Percentiles rank a stretch among this genome's conserved stretches.
Evolutionary conservation across 1,284 basidiomycete species (phyloP).

Genomic region (Rhodotorula sp.): DNA sequence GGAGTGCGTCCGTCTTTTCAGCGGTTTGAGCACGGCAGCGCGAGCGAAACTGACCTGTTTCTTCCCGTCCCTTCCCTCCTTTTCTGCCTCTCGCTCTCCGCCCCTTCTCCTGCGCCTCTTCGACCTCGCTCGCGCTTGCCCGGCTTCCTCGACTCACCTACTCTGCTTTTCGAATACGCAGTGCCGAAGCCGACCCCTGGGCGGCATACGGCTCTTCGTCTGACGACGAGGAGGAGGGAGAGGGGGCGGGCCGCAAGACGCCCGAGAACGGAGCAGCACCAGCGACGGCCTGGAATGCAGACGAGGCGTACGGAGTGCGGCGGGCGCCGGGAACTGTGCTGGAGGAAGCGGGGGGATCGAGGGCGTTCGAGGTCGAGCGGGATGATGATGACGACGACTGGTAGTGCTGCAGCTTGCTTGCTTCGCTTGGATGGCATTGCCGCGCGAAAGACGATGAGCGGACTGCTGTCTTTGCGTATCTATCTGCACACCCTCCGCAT

Average conservation of each 20-base stretch:
- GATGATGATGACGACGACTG: conserved; percentile 2
- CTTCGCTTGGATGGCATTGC: too few species aligned
- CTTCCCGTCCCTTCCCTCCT: background rate
- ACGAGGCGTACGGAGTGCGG: background rate
- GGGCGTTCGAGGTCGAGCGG: background rate
- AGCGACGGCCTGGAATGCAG: background rate
- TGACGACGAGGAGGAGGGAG: background rate
- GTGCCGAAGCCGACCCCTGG: conserved; percentile 4
- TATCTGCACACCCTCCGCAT: background rate
- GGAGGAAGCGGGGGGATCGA: background rate
- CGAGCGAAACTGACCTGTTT: background rate
- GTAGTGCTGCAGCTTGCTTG: background rate
- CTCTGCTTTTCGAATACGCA: background rate
- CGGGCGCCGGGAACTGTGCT: background rate
- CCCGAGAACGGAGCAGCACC: too few species aligned
- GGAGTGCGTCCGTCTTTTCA: background rate
- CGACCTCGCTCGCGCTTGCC: background rate
- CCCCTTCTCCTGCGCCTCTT: background rate
- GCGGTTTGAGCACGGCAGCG: too few species aligned
- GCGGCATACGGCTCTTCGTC: background rate
- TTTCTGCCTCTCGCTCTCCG: background rate
- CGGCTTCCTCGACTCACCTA: too few species aligned
- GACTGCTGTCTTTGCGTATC: background rate
- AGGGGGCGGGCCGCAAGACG: too few species aligned
- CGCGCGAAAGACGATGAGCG: too few species aligned